Base-by-base conservation (phyloP, 306 rosid genomes). In the Vigna trinervia region DNA sequence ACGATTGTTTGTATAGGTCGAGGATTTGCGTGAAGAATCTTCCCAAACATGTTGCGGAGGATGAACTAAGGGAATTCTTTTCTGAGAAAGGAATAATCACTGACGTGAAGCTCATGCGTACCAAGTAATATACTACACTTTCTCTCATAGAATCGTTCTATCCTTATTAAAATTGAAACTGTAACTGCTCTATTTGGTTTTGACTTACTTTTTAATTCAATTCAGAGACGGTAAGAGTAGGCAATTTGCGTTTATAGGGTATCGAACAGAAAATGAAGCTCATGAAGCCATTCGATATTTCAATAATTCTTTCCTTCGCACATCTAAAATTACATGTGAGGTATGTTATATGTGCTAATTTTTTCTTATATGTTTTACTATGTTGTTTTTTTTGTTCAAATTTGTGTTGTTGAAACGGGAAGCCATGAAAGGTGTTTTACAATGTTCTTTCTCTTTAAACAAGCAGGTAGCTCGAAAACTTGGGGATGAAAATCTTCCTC, bases 1-100 rank as follows among this genome's bases (percentile, higher is more conserved):
- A 60, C 45, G 51, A 76, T 48, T 84, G 46, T 45, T 45, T 45
- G 81, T 82, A 4, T 85, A 92, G 97, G 97, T 90, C 99, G 3
- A 87, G 97, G 74, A 86, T 95, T 60, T 87, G 89, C 60, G 99
- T 95, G 79, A 95, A 95, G 84, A 92, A 89, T 84, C 76, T 92
- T 60, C 97, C 97, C 1, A 90, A 89, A 71, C 47, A 88, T 60
- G 86, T 75, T 38, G 73, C 23, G 0, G 99, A 92, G 63, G 89
- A 88, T 61, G 85, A 83, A 17, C 90, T 92, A 10, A 84, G 84
- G 54, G 88, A 91, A 8, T 22, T 83, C 8, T 95, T 92, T 80
- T 90, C 96, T 30, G 75, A 77, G 86, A 90, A 89, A 77, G 98
- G 98, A 77, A 93, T 92, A 83, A 74, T 89, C 60, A 95, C 98